Conservation (phyloP, 768 basidiomycete genomes). For the Tulasnella sp. region DNA sequence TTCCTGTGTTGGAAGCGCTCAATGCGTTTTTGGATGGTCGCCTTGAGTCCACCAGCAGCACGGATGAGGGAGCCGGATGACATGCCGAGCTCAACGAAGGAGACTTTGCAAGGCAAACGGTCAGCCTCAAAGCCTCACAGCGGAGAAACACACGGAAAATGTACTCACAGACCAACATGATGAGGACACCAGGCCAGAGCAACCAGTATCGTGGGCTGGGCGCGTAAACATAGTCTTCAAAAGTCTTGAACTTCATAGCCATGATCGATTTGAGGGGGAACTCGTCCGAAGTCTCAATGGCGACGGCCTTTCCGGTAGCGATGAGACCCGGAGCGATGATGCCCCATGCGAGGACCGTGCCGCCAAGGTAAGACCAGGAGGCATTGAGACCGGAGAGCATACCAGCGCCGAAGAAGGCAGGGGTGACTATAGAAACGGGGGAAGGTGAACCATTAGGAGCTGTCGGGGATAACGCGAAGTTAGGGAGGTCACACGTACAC, state of each 20-base stretch:
- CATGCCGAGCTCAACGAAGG: slow-evolving; percentile 50
- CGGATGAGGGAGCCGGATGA: slow-evolving; percentile 39
- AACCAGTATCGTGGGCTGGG: slow-evolving; percentile 62
- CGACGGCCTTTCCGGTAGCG: slow-evolving; percentile 52
- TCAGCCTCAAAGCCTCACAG: background rate
- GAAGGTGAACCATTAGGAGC: background rate
- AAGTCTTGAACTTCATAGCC: slow-evolving; percentile 49
- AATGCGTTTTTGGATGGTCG: background rate
- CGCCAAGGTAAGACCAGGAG: slow-evolving; percentile 44
- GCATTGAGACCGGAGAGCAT: slow-evolving; percentile 33
- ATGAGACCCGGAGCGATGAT: slow-evolving; percentile 53
- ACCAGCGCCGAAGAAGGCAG: slow-evolving; percentile 37
- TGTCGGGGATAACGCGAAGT: background rate
- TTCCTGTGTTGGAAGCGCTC: slow-evolving; percentile 14
- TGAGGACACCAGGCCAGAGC: slow-evolving; percentile 58
- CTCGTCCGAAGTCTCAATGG: slow-evolving; percentile 41
- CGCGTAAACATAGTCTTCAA: slow-evolving; percentile 41
- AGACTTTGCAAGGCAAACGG: background rate
- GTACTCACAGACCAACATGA: slow-evolving; percentile 53
- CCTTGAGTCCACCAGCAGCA: background rate
- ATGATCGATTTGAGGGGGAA: slow-evolving; percentile 47
- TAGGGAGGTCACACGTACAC: slow-evolving; percentile 41
- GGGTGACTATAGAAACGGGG: slow-evolving; percentile 31
- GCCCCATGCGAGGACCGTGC: slow-evolving; percentile 57
- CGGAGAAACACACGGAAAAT: background rate